Conservation (phyloP, 257 asterid genomes). For the Fraxinus quadrangulata region DNA sequence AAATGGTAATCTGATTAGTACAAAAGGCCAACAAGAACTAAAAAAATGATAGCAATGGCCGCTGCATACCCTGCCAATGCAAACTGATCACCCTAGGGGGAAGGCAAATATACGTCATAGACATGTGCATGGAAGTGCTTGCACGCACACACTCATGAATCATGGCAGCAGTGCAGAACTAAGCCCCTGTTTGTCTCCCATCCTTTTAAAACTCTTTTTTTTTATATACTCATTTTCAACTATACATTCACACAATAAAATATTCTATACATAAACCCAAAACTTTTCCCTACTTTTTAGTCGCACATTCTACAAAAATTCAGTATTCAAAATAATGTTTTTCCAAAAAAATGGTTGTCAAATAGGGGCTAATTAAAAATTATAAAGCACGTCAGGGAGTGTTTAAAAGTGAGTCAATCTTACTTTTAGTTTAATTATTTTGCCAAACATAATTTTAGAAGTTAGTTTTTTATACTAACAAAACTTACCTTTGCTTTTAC, state of each 20-base stretch:
- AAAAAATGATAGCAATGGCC: neutral
- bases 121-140: neutral
- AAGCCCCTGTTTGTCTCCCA: no score
- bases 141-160: neutral
- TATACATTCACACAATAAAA: no score
- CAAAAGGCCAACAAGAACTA: slow-evolving; percentile 10
- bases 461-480: neutral
- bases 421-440: neutral
- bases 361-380: neutral
- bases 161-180: neutral
- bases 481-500: neutral
- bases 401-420: neutral
- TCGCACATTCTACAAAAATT: no score
- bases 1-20: slow-evolving; percentile 5
- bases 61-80: neutral
- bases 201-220: no score
- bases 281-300: no score
- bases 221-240: no score
- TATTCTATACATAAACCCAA: no score
- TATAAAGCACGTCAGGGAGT: neutral
- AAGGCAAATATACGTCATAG: neutral
- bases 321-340: no score
- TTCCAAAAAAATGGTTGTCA: no score
- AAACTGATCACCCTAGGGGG: slow-evolving; percentile 2
- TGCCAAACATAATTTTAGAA: neutral